Base-by-base conservation (phyloP, 768 basidiomycete species). In the Kwoniella pini region DNA sequence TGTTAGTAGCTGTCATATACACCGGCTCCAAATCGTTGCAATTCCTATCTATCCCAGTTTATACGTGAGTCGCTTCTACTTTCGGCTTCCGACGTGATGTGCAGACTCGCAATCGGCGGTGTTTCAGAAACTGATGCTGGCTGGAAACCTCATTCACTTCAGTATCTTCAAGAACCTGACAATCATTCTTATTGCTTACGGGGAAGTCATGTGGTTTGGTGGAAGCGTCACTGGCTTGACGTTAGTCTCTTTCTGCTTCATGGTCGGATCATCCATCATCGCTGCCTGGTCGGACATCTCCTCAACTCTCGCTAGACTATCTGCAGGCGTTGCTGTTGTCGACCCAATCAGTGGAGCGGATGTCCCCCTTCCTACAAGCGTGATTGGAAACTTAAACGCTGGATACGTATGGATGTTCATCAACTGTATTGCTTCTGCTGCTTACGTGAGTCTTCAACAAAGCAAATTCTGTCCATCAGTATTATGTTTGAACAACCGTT, bases 1-100 rank as follows among this genome's bases (percentile, higher is more conserved):
- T 94, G 65, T 86, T 98, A 43, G 96, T 98, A 49, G 84, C 83
- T 53, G 95, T 98, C 48, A 98, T 99, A 72, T 99, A 99, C 78
- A 97, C 96, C 0, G 96, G 96, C 3, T 93, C 91, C 22, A 99
- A 99, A 80, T 91, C 90, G 76, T 81, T 99, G 93, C 96, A 98
- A 94, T 91, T 87, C 80, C 83, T 99, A 49, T 90, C 86, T 66
- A 98, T 99, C 79, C 96, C 96, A 0, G 87, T 97, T 26, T 99
- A 97, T 80, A 98, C 96, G 72, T 70, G 42, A 45, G 64, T 19
- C 13, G 15, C 7, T 30, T 55, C 21, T n/a, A 9, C 27, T n/a
- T 26, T 15, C n/a, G n/a, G n/a, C n/a, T n/a, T n/a, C n/a, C n/a
- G n/a, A n/a, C n/a, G n/a, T n/a, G n/a, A n/a, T n/a, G n/a, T n/a